Percentiles rank a stretch among this genome's conserved stretches.
Evolutionary conservation across 1,284 basidiomycete genomes (phyloP).

Genomic region (Ustilago lituana): DNA sequence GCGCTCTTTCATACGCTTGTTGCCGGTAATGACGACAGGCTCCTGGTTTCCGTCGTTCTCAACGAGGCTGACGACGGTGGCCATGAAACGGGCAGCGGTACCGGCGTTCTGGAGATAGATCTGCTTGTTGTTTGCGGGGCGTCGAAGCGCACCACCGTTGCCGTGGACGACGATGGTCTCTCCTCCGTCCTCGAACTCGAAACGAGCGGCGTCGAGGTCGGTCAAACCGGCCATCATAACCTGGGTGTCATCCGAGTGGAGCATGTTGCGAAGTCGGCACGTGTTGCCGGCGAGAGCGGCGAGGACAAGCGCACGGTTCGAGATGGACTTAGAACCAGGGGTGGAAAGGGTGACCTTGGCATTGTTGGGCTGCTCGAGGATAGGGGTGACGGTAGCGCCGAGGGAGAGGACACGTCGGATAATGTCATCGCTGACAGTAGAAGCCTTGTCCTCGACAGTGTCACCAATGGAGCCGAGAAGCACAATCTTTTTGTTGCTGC

Average conservation of each 20-base stretch:
- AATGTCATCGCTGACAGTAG: slow-evolving; percentile 73
- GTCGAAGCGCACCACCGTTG: slow-evolving; percentile 78
- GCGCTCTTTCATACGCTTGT: slow-evolving; percentile 98
- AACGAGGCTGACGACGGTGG: slow-evolving; percentile 86
- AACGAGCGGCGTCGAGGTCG: slow-evolving; percentile 78
- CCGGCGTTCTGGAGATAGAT: slow-evolving; percentile 97
- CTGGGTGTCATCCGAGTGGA: slow-evolving; percentile 97
- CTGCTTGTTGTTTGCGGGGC: slow-evolving; percentile 74
- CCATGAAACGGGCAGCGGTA: slow-evolving; percentile 96
- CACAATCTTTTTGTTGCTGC: slow-evolving; percentile 87
- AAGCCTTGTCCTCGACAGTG: slow-evolving; percentile 91
- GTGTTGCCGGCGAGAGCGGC: slow-evolving; percentile 90
- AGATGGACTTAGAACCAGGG: slow-evolving; percentile 95
- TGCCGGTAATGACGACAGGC: slow-evolving; percentile 82
- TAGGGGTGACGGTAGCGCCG: slow-evolving; percentile 70
- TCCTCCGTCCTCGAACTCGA: slow-evolving; percentile 90
- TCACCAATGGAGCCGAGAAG: slow-evolving; percentile 88
- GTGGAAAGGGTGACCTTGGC: slow-evolving; percentile 81
- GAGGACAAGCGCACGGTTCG: slow-evolving; percentile 91
- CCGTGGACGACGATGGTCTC: slow-evolving; percentile 93
- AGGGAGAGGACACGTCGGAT: slow-evolving; percentile 71
- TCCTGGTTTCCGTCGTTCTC: slow-evolving; percentile 36
- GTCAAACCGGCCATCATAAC: slow-evolving; percentile 98
- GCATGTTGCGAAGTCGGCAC: slow-evolving; percentile 85
- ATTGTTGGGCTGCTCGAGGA: slow-evolving; percentile 37